Evolutionary conservation across 768 basidiomycete genomes (phyloP), one percentile per base, ranked within the genome.

Genomic region (Psilocybe tampanensis): DNA sequence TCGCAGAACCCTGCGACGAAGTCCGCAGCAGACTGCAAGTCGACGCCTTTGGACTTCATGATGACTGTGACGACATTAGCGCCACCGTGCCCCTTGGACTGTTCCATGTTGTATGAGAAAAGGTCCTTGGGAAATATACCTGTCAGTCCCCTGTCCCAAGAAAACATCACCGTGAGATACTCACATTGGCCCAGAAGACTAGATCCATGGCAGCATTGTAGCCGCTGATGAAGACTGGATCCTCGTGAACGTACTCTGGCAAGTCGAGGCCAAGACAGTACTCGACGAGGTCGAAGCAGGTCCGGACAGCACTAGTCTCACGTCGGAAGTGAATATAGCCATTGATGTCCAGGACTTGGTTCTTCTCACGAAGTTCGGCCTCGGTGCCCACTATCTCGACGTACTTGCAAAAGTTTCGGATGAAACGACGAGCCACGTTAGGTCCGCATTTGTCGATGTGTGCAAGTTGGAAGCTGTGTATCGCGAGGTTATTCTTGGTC

Each of bases 71-170:
- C 36, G 11, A 55, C 44, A 49, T 55, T 55, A 9, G 54, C 54
- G n/a, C 47, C 47, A 19, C 47, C 24, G 15, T 55, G 54, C 6
- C 47, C 54, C 43, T 55, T 55, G 19, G 54, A 32, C 32, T 55
- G 54, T 43, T 55, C 54, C 54, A 55, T 55, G 47, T 55, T 55
- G 39, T 55, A 55, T 15, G 54, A 55, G 39, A 55, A 26, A 6
- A 55, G 18, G 21, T 55, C 54, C 54, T 55, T 21, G 7, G 12
- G 2, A 24, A n/a, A 39, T 18, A 21, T 48, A 13, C 39, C 8
- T 34, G 33, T 34, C 33, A 39, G 18, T 26, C 15, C 4, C 18
- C 7, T 19, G 18, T 2, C 5, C 5, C 1, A 11, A 2, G 3
- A 11, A 34, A n/a, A 6, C 15, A 12, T 29, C 5, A 4, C 29